Evolutionary conservation across 2,329 filamentous ascomycete genomes (phyloP).

Genomic region (Bipolaris gigantea): DNA sequence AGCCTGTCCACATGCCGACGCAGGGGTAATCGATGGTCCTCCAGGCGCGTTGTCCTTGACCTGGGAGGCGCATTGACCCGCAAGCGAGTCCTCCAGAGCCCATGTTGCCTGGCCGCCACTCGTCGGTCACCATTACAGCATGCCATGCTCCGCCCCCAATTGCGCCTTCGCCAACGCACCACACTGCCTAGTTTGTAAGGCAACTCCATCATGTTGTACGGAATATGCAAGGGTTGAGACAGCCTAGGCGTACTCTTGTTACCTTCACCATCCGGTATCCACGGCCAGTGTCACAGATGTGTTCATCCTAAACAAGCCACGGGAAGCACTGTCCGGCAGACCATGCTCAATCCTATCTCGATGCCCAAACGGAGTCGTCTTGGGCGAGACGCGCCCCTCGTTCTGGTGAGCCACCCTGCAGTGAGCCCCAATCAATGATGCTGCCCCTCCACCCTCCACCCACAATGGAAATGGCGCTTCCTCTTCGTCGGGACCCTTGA

Average conservation of each 20-base stretch:
- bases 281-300: constrained; percentile 1
- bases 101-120: constrained; percentile 25
- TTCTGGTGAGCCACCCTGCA: constrained; percentile 21
- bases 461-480: constrained; percentile 6
- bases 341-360: constrained; percentile 31
- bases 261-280: constrained; percentile 11
- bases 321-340: constrained; percentile 9
- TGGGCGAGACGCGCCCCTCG: constrained; percentile 28
- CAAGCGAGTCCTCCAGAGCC: constrained; percentile 18
- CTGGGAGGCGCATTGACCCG: constrained; percentile 16
- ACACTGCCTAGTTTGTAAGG: constrained; percentile 8
- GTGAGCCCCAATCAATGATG: constrained; percentile 25
- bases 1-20: constrained; percentile 21
- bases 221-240: constrained; percentile 18
- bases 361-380: constrained; percentile 21
- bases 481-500: constrained; percentile 23
- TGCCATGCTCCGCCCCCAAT: constrained; percentile 37
- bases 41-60: constrained; percentile 14
- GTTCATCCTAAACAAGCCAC: constrained; percentile 10
- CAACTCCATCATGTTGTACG: constrained; percentile 7
- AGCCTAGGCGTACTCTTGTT: constrained; percentile 21
- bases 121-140: constrained; percentile 20
- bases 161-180: constrained; percentile 7
- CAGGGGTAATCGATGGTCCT: constrained; percentile 25
- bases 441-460: constrained; percentile 19